Evolutionary conservation across 495 filamentous ascomycete species (phyloP), one percentile per base, ranked within the genome.

Genomic region (Monascus purpureus): DNA sequence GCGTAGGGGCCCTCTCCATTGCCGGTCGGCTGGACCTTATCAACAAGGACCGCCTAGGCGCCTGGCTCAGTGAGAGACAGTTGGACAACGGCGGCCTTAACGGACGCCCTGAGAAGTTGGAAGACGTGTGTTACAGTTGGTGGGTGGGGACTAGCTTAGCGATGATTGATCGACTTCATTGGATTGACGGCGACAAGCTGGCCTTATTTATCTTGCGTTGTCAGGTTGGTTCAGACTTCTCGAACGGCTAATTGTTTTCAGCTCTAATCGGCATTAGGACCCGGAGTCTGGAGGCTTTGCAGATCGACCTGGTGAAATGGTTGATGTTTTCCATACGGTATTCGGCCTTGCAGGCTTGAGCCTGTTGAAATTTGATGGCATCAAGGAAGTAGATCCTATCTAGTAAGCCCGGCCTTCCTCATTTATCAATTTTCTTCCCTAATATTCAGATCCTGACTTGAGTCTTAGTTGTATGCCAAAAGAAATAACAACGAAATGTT

Each of bases 101-200:
- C 47, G 90, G 90, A 2, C 69, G 90, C 30, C 90, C 90, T 1
- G 92, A 96, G 59, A 97, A 97, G 61, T 60, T 85, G 32, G 85
- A 88, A 52, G 92, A 97, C 59, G 86, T 93, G 5, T 97, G 90
- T 57, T 97, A 97, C 53, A 92, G 82, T 49, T 97, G 90, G 90
- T 97, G 90, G 90, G 90, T 95, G 15, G 53, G 80, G 33, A 81
- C 77, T 44, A 93, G 85, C 49, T 51, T 97, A 37, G 78, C 75
- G 15, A 94, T 95, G 73, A 81, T 96, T 38, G 82, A 71, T 31
- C 72, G 78, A 37, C 63, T 86, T 24, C 75, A 93, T 52, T 97
- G 90, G 90, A 87, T 97, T 43, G 80, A 95, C 59, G 64, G 68
- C 17, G 61, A 76, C 34, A 81, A 79, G 47, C 70, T 97, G 42